Percentiles rank a stretch among this genome's conserved stretches.
Evolutionary conservation across 2,329 filamentous ascomycete genomes (phyloP).

Genomic region (Curvularia hawaiiensis): DNA sequence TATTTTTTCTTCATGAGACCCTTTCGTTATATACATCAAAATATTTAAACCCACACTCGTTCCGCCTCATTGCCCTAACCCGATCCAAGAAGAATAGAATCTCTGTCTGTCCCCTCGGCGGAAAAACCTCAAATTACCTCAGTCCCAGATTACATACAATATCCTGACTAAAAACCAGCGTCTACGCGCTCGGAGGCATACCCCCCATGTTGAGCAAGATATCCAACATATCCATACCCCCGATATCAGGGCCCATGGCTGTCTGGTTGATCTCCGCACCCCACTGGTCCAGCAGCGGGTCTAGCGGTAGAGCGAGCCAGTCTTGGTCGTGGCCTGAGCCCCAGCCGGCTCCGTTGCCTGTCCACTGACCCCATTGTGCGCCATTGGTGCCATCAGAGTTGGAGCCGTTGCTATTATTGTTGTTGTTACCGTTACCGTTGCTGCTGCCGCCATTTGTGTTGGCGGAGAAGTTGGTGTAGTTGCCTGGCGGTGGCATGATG

Average conservation of each 20-base stretch:
- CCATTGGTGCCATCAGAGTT: constrained; percentile 18
- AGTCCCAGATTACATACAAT: background rate
- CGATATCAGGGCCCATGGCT: constrained; percentile 67
- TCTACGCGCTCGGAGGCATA: constrained; percentile 28
- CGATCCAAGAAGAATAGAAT: too few species aligned
- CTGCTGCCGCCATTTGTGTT: constrained; percentile 23
- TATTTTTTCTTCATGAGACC: too few species aligned
- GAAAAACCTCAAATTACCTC: too few species aligned
- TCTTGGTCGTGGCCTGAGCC: constrained; percentile 51
- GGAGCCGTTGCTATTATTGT: constrained; percentile 7
- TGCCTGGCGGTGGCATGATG: constrained; percentile 56
- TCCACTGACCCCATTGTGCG: constrained; percentile 31
- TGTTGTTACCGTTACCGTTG: constrained; percentile 20
- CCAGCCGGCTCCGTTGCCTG: constrained; percentile 24
- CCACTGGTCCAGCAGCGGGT: constrained; percentile 63
- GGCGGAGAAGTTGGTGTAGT: constrained; percentile 20
- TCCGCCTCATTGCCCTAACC: too few species aligned
- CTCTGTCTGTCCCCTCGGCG: too few species aligned
- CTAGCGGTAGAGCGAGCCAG: constrained; percentile 66
- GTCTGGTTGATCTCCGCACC: constrained; percentile 63
- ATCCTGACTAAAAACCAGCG: background rate
- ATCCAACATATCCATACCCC: constrained; percentile 59
- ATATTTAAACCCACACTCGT: background rate
- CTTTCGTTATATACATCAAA: background rate
- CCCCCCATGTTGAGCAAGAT: constrained; percentile 50